Evolutionary conservation across 2,329 filamentous ascomycete genomes (phyloP), one percentile per base, ranked within the genome.

Genomic region (Nigrospora sphaerica): DNA sequence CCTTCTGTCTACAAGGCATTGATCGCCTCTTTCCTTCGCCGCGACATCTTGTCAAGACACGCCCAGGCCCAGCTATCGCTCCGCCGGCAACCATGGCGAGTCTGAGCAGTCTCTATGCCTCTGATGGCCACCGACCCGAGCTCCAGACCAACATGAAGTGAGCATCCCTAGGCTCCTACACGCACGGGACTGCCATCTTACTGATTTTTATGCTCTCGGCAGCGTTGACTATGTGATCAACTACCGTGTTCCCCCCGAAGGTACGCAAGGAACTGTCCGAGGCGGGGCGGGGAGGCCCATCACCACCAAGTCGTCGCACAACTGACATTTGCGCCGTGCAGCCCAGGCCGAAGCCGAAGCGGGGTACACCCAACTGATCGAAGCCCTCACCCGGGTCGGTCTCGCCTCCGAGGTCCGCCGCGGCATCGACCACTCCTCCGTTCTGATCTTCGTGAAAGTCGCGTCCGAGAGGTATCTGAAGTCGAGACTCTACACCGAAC

Each of bases 191-290:
- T 10, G 23, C 6, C 23, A 28, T 10, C 7, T 28, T 28, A 10
- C 23, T 28, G 23, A 28, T 28, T 7, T 9, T 2, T 7, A 28
- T 10, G 7, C 23, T 28, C 23, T 37, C 35, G 19, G 46, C 57
- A 79, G 87, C 45, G 88, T 95, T 49, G 91, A 96, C 72, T 96
- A 89, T 74, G 89, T 95, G 47, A 78, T 96, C 52, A 80, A 83
- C 60, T 95, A 88, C 68, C 75, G 83, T 48, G 84, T 92, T 59
- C 77, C 82, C 23, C 72, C 80, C 39, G 77, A 81, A 47, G 80
- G 87, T 86, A 72, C 52, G 70, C 39, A 43, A 35, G 32, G 34
- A 33, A 12, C 17, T 19, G 17, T 36, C 34, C 16, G 14, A 36
- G 16, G 34, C 14, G 14, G 34, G 34, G 19, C 18, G n/a, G 23